A percentile compares a stretch with the other conserved stretches of the same genome.
These are phyloP conservation scores for Porphyrellus cyaneotinctus DNA, from an alignment of 768 basidiomycete genomes.

Conservation along the genomic window DNA sequence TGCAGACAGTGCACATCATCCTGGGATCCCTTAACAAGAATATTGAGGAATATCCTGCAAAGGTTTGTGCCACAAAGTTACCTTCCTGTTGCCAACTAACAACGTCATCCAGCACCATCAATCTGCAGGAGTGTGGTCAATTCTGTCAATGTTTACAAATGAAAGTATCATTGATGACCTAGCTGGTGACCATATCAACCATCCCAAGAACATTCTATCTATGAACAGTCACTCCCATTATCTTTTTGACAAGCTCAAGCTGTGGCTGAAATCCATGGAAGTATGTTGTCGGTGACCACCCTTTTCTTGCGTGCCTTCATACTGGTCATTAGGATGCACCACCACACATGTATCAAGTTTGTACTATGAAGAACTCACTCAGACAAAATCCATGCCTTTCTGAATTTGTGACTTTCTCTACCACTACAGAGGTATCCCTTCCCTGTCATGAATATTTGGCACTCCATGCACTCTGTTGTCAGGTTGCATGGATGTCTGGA, in stretches of 20 bases:
- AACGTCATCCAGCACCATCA: background rate
- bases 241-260: background rate
- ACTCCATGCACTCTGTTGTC: slow-evolving; percentile 7
- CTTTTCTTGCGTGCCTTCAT: background rate
- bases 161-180: background rate
- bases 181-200: background rate
- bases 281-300: background rate
- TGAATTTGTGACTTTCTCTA: background rate
- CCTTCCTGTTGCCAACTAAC: background rate
- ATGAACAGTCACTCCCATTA: background rate
- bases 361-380: background rate
- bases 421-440: background rate
- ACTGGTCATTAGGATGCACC: background rate
- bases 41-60: background rate
- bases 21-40: background rate
- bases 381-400: background rate
- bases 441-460: background rate
- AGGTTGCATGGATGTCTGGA: slow-evolving; percentile 8
- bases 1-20: background rate
- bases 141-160: background rate
- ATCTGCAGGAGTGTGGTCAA: background rate
- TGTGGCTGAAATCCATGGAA: slow-evolving; percentile 5
- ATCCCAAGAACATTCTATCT: background rate
- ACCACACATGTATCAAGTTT: background rate
- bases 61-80: background rate